Conservation (phyloP, 2,329 filamentous ascomycete genomes). For the Paramyrothecium sp. region DNA sequence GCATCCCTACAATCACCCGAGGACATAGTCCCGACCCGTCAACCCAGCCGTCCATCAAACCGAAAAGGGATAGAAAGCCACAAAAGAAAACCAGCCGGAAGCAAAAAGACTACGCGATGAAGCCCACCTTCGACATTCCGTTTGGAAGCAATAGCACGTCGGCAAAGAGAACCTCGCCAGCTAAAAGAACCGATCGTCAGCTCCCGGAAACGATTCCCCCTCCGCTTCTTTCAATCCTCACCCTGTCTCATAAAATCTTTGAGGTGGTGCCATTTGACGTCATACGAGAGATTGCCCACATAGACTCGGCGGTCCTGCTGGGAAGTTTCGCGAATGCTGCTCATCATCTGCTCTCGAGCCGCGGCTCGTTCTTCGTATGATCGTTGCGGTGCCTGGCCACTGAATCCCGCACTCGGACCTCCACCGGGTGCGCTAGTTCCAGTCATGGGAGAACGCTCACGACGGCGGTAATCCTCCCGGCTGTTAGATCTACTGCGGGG, state of each 20-base stretch:
- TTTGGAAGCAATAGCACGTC: conserved; percentile 99
- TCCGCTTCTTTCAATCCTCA: conserved; percentile 47
- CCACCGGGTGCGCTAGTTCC: conserved; percentile 66
- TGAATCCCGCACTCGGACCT: conserved; percentile 68
- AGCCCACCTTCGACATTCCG: conserved; percentile 99
- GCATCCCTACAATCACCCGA: conserved; percentile 96
- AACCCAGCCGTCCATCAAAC: conserved; percentile 93
- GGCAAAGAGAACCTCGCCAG: conserved; percentile 98
- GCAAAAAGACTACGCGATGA: conserved; percentile 75
- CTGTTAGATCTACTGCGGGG: conserved; percentile 74
- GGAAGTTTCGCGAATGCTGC: conserved; percentile 86
- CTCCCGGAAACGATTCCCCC: conserved; percentile 18
- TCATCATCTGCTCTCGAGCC: conserved; percentile 95
- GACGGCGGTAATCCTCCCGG: conserved; percentile 74
- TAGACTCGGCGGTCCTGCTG: conserved; percentile 99
- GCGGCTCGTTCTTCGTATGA: conserved; percentile 79
- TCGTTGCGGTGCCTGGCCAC: conserved; percentile 61
- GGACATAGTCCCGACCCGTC: conserved; percentile 95
- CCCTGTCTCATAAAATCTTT: conserved; percentile 99
- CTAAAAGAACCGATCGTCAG: conserved; percentile 53
- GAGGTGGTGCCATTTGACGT: conserved; percentile 99
- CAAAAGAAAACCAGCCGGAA: conserved; percentile 74
- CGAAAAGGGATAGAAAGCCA: conserved; percentile 62
- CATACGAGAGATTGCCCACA: conserved; percentile 97
- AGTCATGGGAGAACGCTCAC: conserved; percentile 83